phyloP scores from a whole-genome alignment of 371 early-diverging fungal species.

The Mortierella sp. region DNA sequence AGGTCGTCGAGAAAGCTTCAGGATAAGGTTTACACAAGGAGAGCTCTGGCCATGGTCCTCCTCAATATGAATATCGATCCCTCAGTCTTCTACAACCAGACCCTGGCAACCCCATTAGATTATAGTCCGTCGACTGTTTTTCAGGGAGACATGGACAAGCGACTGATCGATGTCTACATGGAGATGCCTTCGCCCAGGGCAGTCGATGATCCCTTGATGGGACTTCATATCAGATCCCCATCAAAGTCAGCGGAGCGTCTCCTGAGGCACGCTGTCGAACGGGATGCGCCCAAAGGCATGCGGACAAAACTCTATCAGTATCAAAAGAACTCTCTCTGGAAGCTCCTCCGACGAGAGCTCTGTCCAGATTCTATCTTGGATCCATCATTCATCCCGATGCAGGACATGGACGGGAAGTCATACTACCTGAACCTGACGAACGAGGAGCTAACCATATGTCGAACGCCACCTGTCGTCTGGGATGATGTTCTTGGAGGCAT shows the following conservation, averaged over 20 bases:
- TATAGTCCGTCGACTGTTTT: neutral
- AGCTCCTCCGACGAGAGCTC: constrained; percentile 72
- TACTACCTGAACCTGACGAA: constrained; percentile 58
- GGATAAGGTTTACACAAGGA: neutral
- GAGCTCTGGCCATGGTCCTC: constrained; percentile 20
- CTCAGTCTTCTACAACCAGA: constrained; percentile 2
- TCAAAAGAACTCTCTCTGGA: constrained; percentile 74
- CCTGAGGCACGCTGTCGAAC: constrained; percentile 1
- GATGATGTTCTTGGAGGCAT: constrained; percentile 73
- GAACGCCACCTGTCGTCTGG: constrained; percentile 44
- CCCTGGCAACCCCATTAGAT: neutral
- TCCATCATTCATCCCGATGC: constrained; percentile 53
- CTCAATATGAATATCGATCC: constrained; percentile 39
- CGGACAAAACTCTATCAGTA: constrained; percentile 66
- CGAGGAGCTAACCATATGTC: constrained; percentile 21
- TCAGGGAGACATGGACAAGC: constrained; percentile 15
- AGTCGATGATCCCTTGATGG: constrained; percentile 17
- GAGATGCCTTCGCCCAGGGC: constrained; percentile 58
- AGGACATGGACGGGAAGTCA: constrained; percentile 48
- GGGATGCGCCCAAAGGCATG: constrained; percentile 62
- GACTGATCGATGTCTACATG: constrained; percentile 57
- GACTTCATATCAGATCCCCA: constrained; percentile 13
- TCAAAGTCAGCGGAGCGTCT: neutral
- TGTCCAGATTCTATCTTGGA: constrained; percentile 60
- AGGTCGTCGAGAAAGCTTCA: neutral